Base-by-base conservation (phyloP, 495 filamentous ascomycete genomes). In the Hypoxylon trugodes region DNA sequence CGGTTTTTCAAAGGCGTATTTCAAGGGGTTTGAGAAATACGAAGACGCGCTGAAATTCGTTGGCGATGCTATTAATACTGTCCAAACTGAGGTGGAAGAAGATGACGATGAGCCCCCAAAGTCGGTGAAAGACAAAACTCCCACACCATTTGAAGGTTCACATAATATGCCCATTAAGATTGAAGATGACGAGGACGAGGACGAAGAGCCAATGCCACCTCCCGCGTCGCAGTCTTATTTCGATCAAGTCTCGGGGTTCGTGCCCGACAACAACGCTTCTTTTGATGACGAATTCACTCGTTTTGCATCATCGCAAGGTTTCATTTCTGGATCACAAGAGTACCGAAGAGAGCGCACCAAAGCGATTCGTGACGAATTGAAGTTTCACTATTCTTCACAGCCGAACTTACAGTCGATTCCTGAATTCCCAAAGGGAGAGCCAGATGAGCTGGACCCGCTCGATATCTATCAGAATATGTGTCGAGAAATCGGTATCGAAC, bases 211-310 rank as follows among this genome's bases (percentile, higher is more conserved):
- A 4, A 59, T 54, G 41, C 43, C 54, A 22, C 53, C 59, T 15
- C 58, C 56, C 9, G 47, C 71, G 12, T 73, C 73, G 6, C 74
- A 76, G 19, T 75, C 73, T 5, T 73, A 73, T 37, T 77, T 77
- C 42, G 61, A 69, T 22, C 69, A 73, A 42, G 70, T 71, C 24
- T 50, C 61, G 1, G 32, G 70, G 48, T 77, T 77, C 40, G 46
- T 43, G n/a, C 71, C 74, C 19, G 42, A 77, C 15, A 59, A 66
- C 15, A 57, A 42, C 35, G 65, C 72, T 6, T 47, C 56, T 1
- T 77, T 77, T 32, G 73, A 76, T 6, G 57, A 73, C 21, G 75
- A 77, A 40, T 77, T 77, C 8, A 47, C 35, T 13, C 72, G 75
- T 24, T 71, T 73, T 52, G 72, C 72, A 3, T 77, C 70, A 3